Base-by-base conservation (phyloP, 805 yeast species). In the Torulaspora franciscae region DNA sequence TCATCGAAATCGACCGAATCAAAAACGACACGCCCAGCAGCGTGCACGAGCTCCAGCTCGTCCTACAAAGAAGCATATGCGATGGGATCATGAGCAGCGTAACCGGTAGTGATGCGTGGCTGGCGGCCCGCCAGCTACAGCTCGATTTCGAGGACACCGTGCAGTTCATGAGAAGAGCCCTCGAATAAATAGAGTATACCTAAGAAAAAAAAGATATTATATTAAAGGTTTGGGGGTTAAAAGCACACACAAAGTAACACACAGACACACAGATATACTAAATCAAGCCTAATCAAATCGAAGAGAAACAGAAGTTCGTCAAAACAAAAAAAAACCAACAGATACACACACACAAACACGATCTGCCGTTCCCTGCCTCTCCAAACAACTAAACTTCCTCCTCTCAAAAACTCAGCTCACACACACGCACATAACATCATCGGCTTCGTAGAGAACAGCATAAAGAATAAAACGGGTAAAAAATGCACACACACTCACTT, bases 91-190 rank as follows among this genome's bases (percentile, higher is more conserved):
- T 62, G 60, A 45, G 53, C 32, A 48, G 53, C 27, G 44, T 37
- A 7, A 50, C 49, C 1, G 63, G 59, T n/a, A 48, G 52, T 23
- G 40, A 29, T 3, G 53, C 53, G 2, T 62, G 65, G 64, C 45
- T 40, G 24, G 50, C 51, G 10, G 64, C 62, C 5, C 36, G 53
- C 24, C 63, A 59, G 34, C 54, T 58, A 11, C 68, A 64, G 42
- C 17, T 46, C 2, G 66, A 64, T 44, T 45, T 64, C 15, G 65
- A 62, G 34, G 66, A 62, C 40, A 64, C 66, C 1, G 65, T 64
- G 1, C 64, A 60, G 40, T 64, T 64, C 49, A 64, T 64, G 61
- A 52, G 67, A 42, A 50, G 66, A 34, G 67, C 66, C 27, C 40
- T 64, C 13, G 66, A 60, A 32, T 60, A 49, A 22, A n/a, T 1